These are phyloP conservation scores for Tetrapyrgos nigripes DNA, from an alignment of 1,284 basidiomycete genomes.

Conservation along the genomic window DNA sequence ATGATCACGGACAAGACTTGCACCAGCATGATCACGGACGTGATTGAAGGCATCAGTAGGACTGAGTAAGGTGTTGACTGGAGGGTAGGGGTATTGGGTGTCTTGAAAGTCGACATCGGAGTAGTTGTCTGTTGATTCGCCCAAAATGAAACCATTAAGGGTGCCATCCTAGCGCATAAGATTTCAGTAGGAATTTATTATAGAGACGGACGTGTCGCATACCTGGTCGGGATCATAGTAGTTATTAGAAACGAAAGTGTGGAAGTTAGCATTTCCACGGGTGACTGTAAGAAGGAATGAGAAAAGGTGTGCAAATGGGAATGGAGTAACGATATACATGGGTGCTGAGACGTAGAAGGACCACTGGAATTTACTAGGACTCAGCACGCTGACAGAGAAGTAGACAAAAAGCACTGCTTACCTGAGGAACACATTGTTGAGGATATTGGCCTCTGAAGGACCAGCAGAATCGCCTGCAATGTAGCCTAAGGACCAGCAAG, in stretches of 20 bases:
- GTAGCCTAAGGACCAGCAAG: slow-evolving; percentile 26
- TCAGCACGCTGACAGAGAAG: background rate
- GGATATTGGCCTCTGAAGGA: slow-evolving; percentile 40
- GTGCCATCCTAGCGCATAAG: slow-evolving; percentile 31
- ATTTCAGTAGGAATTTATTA: background rate
- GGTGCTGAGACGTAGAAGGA: slow-evolving; percentile 33
- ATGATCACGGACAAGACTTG: slow-evolving; percentile 39
- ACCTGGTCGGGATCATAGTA: slow-evolving; percentile 42
- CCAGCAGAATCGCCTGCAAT: slow-evolving; percentile 44
- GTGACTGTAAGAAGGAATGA: slow-evolving; percentile 29
- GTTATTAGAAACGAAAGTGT: slow-evolving; percentile 39
- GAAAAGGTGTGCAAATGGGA: background rate
- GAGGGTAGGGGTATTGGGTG: slow-evolving; percentile 38
- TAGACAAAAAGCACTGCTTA: slow-evolving; percentile 6
- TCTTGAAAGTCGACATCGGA: slow-evolving; percentile 40
- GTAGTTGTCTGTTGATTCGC: slow-evolving; percentile 36
- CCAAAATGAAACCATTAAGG: slow-evolving; percentile 37
- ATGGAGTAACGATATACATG: slow-evolving; percentile 23
- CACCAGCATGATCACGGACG: slow-evolving; percentile 38
- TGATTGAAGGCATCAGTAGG: slow-evolving; percentile 38
- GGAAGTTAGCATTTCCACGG: slow-evolving; percentile 45
- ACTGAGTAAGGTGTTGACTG: slow-evolving; percentile 34
- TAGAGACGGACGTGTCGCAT: background rate
- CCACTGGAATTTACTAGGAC: slow-evolving; percentile 21
- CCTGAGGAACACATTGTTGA: slow-evolving; percentile 44